A percentile compares a stretch with the other conserved stretches of the same genome.
Conservation (phyloP, 164 flowering plant genomes). For the Vitis riparia region DNA sequence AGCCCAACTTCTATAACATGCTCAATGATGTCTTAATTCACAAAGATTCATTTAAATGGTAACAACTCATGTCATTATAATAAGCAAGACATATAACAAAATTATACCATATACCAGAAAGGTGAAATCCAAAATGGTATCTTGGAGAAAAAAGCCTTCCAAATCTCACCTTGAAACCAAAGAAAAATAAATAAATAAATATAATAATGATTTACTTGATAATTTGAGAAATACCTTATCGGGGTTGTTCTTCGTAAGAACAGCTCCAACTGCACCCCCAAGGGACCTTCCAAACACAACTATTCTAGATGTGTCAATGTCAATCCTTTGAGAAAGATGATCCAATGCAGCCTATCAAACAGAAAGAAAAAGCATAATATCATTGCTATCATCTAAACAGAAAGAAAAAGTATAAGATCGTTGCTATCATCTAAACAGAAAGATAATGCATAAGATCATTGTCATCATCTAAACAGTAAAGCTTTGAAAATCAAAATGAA, state of each 20-base stretch:
- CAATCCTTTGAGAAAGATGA: conserved; percentile 82
- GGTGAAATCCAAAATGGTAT: background rate
- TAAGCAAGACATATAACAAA: background rate
- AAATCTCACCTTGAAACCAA: background rate
- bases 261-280: conserved; percentile 98
- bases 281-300: conserved; percentile 97
- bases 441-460: background rate
- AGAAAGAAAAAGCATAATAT: conserved; percentile 5
- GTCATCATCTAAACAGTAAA: no score
- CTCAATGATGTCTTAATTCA: background rate
- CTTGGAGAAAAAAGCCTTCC: background rate
- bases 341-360: conserved; percentile 85
- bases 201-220: no score
- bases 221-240: conserved; percentile 65
- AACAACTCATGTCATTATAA: background rate
- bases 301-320: conserved; percentile 87
- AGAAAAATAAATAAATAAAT: background rate
- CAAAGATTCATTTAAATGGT: background rate
- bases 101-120: background rate
- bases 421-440: conserved; percentile 29
- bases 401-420: background rate
- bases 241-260: conserved; percentile 82
- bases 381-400: background rate
- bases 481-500: background rate
- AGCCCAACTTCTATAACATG: background rate